phyloP scores from a whole-genome alignment of 2,329 filamentous ascomycete species.

The Periconia macrospinosa region DNA sequence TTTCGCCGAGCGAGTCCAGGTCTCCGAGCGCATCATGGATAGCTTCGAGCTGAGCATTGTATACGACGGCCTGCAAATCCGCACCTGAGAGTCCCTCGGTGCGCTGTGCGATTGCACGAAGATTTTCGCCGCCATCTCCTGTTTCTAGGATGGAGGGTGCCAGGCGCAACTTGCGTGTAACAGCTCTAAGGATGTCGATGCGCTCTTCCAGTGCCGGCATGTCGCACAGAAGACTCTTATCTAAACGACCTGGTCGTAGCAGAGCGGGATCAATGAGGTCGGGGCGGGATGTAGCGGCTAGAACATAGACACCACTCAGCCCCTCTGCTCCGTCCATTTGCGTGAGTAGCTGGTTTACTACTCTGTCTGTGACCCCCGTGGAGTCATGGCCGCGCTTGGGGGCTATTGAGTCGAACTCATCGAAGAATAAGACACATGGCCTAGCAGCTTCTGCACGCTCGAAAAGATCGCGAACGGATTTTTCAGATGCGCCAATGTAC shows the following conservation, averaged over 20 bases:
- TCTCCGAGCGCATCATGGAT: slow-evolving; percentile 88
- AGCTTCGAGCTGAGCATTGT: slow-evolving; percentile 94
- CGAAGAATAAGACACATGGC: slow-evolving; percentile 96
- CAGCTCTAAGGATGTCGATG: slow-evolving; percentile 81
- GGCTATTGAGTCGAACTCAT: slow-evolving; percentile 97
- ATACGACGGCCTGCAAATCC: slow-evolving; percentile 90
- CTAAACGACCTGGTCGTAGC: slow-evolving; percentile 84
- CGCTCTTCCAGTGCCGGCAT: slow-evolving; percentile 80
- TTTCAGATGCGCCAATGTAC: slow-evolving; percentile 97
- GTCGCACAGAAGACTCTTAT: slow-evolving; percentile 91
- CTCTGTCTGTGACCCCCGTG: slow-evolving; percentile 96
- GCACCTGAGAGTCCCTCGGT: slow-evolving; percentile 94
- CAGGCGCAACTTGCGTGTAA: slow-evolving; percentile 80
- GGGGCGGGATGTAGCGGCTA: slow-evolving; percentile 89
- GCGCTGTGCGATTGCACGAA: slow-evolving; percentile 73
- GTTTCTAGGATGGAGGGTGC: slow-evolving; percentile 63
- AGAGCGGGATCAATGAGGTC: slow-evolving; percentile 95
- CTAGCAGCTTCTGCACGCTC: slow-evolving; percentile 87
- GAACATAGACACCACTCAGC: slow-evolving; percentile 89
- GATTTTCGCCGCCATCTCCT: slow-evolving; percentile 31
- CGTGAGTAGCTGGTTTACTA: slow-evolving; percentile 96
- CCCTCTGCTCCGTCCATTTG: slow-evolving; percentile 99
- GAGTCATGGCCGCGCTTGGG: slow-evolving; percentile 96
- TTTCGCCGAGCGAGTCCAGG: slow-evolving; percentile 41
- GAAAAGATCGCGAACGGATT: slow-evolving; percentile 92